Conservation (phyloP, 1,139 yeast species). For the Magnusiomyces sp. region DNA sequence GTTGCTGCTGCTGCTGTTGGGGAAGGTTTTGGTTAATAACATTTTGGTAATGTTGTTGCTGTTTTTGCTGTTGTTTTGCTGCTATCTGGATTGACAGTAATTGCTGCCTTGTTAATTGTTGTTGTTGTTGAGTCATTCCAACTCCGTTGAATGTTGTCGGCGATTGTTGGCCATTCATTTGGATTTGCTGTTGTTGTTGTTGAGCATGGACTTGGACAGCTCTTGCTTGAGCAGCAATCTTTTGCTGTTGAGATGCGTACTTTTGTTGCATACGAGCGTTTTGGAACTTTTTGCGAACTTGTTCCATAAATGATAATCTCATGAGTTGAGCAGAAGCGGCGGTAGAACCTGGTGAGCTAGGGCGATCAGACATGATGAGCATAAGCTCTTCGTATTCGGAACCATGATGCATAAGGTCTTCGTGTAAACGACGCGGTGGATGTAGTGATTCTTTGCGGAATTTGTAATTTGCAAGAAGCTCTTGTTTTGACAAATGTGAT, state of each 20-base stretch:
- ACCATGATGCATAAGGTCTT: constrained; percentile 63
- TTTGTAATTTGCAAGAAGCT: constrained; percentile 8
- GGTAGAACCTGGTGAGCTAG: constrained; percentile 11
- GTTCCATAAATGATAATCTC: constrained; percentile 37
- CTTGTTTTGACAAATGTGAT: too few relatives aligned
- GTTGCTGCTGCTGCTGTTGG: constrained; percentile 10
- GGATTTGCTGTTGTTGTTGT: constrained; percentile 11
- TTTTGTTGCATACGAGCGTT: constrained; percentile 20
- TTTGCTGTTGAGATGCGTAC: constrained; percentile 17
- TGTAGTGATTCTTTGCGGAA: constrained; percentile 24
- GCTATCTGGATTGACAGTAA: constrained; percentile 17
- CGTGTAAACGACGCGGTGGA: constrained; percentile 39
- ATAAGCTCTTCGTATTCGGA: constrained; percentile 82
- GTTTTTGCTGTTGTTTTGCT: constrained; percentile 16
- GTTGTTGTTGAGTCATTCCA: constrained; percentile 9
- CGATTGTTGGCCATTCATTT: constrained; percentile 15
- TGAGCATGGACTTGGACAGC: constrained; percentile 16
- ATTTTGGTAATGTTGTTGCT: constrained; percentile 12
- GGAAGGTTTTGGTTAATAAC: constrained; percentile 17
- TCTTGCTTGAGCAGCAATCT: constrained; percentile 14
- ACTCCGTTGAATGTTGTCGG: constrained; percentile 8
- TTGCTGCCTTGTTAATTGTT: constrained; percentile 8
- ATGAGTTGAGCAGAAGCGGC: constrained; percentile 31
- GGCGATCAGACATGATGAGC: constrained; percentile 41
- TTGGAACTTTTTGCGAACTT: constrained; percentile 32